Evolutionary conservation across 1,139 yeast genomes (phyloP), one percentile per base, ranked within the genome.

Genomic region (Suhomyces yuchorum): DNA sequence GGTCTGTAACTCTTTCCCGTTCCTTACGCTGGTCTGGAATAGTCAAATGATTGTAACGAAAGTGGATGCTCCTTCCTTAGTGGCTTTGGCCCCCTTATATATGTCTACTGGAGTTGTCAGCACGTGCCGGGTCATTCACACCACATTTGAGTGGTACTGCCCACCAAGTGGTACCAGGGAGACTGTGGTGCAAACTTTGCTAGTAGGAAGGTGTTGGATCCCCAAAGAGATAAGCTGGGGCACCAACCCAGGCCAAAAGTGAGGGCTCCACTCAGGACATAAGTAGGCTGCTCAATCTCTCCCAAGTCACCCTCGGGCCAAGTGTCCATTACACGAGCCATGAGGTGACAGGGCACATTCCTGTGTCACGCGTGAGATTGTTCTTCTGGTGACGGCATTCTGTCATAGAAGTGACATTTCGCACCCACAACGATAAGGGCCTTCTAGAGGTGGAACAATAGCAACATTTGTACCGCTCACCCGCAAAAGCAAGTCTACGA

Each of bases 1-100:
- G 38, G 37, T 38, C 34, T 34, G 32, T 20, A 11, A 28, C 22
- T 17, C 12, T 17, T 22, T 15, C 30, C 30, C 39, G 32, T 22
- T 14, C 30, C 50, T 50, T 50, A 47, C 44, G 47, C 52, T 46
- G 56, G 54, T 53, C 56, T 53, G 38, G 52, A 46, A 44, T 14
- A 18, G 36, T 8, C 50, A 47, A 47, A 53, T 53, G 54, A 39
- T 42, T 40, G 48, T 34, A 23, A 17, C 19, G 19, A n/a, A 6
- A 19, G 8, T 34, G 37, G 18, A 18, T 8, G 22, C 4, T 26
- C 5, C 11, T 6, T 6, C 14, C 30, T 4, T 12, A 12, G 14
- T 26, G 30, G 30, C 30, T 26, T 11, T 20, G 23, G 23, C 23
- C 23, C 7, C 23, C 23, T 20, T 20, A 20, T 20, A 20, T 20